Evolutionary conservation across 116 monocot species (phyloP).

Genomic region (Phalaenopsis hybrid): DNA sequence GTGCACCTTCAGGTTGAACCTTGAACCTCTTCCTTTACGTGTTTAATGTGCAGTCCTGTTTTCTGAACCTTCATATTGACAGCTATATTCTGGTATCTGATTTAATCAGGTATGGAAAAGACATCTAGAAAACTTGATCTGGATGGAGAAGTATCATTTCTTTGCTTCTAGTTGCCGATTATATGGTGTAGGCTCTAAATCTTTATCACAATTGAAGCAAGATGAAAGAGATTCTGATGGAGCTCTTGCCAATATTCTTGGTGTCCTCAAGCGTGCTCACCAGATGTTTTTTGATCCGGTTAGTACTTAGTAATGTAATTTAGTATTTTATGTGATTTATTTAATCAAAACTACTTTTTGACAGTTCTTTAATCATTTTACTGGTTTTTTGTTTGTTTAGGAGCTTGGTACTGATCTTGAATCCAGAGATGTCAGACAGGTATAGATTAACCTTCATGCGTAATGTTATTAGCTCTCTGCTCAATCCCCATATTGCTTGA

Average conservation of each 20-base stretch:
- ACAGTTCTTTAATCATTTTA: background rate
- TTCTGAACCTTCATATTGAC: background rate
- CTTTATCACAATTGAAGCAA: constrained; percentile 50
- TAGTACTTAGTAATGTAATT: constrained; percentile 17
- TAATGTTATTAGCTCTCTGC: background rate
- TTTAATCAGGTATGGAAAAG: constrained; percentile 70
- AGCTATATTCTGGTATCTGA: background rate
- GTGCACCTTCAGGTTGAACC: no score
- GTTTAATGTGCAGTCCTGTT: no score
- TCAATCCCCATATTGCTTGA: no score
- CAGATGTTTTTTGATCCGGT: constrained; percentile 75
- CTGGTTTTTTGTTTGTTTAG: constrained; percentile 19
- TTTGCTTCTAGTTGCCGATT: constrained; percentile 72
- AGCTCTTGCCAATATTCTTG: constrained; percentile 50
- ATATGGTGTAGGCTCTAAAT: constrained; percentile 33
- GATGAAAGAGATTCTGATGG: constrained; percentile 89
- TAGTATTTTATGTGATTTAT: background rate
- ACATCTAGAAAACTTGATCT: constrained; percentile 76
- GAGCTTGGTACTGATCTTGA: constrained; percentile 24
- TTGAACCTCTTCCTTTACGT: no score
- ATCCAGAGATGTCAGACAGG: constrained; percentile 69
- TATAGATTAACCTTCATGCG: constrained; percentile 8
- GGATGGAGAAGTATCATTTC: constrained; percentile 91
- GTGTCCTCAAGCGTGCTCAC: constrained; percentile 63
- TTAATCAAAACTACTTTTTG: background rate